These are phyloP conservation scores for Erythrophleum ivorense DNA, from an alignment of 331 rosid genomes.

Conservation along the genomic window DNA sequence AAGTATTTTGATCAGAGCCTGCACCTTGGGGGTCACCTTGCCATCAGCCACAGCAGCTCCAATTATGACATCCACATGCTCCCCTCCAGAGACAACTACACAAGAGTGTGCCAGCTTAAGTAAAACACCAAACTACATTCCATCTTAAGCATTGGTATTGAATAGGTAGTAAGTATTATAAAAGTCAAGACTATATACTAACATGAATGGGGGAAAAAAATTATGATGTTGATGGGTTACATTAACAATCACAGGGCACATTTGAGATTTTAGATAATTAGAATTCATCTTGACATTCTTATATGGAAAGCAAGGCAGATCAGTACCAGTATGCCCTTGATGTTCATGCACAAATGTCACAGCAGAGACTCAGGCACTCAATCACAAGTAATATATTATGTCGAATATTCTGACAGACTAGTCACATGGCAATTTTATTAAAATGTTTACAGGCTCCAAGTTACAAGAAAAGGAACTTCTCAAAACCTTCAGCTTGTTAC, in stretches of 20 bases:
- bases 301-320: constrained; percentile 24
- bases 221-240: constrained; percentile 9
- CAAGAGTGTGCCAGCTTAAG: constrained; percentile 38
- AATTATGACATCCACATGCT: constrained; percentile 92
- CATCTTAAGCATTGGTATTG: constrained; percentile 33
- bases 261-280: constrained; percentile 31
- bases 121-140: constrained; percentile 38
- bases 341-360: constrained; percentile 29
- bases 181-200: constrained; percentile 18
- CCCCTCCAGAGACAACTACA: constrained; percentile 95
- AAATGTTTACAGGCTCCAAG: background rate
- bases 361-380: constrained; percentile 26
- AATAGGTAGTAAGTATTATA: constrained; percentile 21
- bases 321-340: constrained; percentile 14
- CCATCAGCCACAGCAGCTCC: constrained; percentile 99
- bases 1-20: constrained; percentile 88
- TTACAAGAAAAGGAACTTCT: background rate
- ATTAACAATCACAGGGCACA: constrained; percentile 23
- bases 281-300: constrained; percentile 21
- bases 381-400: constrained; percentile 27
- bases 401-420: constrained; percentile 3
- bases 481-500: constrained; percentile 11
- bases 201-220: background rate
- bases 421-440: background rate
- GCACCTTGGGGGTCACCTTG: constrained; percentile 98